Evolutionary conservation across 306 rosid species (phyloP).

Genomic region (Delonix regia): DNA sequence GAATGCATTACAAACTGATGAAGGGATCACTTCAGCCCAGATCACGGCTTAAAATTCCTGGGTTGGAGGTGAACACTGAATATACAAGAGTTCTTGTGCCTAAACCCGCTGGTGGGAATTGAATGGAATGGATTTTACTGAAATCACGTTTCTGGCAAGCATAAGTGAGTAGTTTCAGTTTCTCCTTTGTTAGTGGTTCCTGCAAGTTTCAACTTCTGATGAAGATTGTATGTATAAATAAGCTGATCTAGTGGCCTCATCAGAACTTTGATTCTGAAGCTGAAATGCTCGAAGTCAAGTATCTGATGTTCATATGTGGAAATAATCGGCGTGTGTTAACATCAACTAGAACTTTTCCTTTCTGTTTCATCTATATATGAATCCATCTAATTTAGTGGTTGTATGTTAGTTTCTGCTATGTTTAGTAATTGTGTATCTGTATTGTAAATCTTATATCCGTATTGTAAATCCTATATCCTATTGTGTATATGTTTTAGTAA

Average conservation of each 20-base stretch:
- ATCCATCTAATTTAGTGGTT: neutral
- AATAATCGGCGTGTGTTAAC: neutral
- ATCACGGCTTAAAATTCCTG: neutral
- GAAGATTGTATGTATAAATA: neutral
- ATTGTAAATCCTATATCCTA: neutral
- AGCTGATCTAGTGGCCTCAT: neutral
- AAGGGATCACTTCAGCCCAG: neutral
- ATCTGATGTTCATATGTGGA: neutral
- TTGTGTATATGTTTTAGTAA: neutral
- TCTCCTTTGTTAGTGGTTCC: neutral
- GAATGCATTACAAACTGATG: constrained; percentile 12
- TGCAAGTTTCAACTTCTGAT: neutral
- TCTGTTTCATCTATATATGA: no score
- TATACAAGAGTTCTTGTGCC: neutral
- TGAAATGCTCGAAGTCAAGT: neutral
- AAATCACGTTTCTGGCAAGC: neutral
- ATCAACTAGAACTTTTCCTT: neutral
- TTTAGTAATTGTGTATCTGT: neutral
- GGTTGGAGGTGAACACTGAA: neutral
- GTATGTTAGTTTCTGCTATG: neutral
- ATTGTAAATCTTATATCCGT: neutral
- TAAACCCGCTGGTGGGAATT: neutral
- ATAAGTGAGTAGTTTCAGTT: neutral
- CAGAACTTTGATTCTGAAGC: neutral
- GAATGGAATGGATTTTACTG: neutral